Percentiles rank a stretch among this genome's conserved stretches.
Conservation (phyloP, 2,329 filamentous ascomycete species). For the Neofusicoccum laricinum region DNA sequence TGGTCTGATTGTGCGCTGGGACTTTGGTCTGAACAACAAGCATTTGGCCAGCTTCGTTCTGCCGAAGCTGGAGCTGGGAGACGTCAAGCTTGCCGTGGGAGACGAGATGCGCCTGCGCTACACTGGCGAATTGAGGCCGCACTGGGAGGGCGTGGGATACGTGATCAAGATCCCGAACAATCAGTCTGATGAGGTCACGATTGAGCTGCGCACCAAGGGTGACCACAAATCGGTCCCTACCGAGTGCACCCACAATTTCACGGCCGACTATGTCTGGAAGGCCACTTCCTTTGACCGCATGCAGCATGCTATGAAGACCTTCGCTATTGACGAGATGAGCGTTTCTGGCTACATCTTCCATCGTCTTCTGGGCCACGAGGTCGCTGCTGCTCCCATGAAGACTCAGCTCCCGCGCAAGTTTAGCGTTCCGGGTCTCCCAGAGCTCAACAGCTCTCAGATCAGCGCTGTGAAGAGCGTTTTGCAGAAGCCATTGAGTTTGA, state of each 20-base stretch:
- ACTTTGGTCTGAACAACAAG: constrained; percentile 94
- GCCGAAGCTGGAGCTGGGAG: constrained; percentile 93
- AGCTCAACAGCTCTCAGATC: constrained; percentile 93
- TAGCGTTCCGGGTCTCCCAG: constrained; percentile 87
- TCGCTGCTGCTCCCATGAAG: constrained; percentile 92
- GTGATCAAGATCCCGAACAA: constrained; percentile 99
- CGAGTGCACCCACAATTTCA: constrained; percentile 96
- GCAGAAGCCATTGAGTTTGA: constrained; percentile 89
- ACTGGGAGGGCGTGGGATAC: constrained; percentile 98
- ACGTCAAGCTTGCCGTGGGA: constrained; percentile 95
- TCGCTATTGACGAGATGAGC: constrained; percentile 95
- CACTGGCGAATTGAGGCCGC: constrained; percentile 83
- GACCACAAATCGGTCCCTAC: constrained; percentile 96
- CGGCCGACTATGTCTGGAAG: constrained; percentile 99
- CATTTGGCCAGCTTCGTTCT: constrained; percentile 93
- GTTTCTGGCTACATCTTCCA: constrained; percentile 99
- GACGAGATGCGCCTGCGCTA: constrained; percentile 98
- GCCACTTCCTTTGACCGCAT: constrained; percentile 98
- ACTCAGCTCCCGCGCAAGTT: constrained; percentile 95
- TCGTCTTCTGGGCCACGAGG: constrained; percentile 90
- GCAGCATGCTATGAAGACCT: constrained; percentile 99
- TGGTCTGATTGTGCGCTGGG: constrained; percentile 90
- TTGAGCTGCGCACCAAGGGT: constrained; percentile 89
- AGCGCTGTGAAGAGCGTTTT: constrained; percentile 94
- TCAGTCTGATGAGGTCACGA: constrained; percentile 93